Percentiles rank a stretch among this genome's conserved stretches.
Evolutionary conservation across 164 flowering plant species (phyloP).

Genomic region (Stephania japonica): DNA sequence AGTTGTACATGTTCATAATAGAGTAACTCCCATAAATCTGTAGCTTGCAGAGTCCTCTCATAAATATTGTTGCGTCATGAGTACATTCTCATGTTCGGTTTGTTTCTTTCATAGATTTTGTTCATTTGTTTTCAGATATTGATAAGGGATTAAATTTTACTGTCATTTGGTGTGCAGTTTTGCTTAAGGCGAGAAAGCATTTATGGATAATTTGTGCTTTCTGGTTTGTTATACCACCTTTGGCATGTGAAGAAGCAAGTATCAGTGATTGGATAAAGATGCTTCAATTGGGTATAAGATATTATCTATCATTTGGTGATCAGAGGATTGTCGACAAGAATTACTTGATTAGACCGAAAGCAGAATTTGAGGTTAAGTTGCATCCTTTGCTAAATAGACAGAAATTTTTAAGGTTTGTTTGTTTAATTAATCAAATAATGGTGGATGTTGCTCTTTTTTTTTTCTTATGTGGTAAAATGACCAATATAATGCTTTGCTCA

Average conservation of each 20-base stretch:
- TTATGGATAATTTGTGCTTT: no score
- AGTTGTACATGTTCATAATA: no score
- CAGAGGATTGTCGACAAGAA: slow-evolving; percentile 97
- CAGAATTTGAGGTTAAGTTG: slow-evolving; percentile 88
- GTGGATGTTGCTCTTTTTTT: not conserved
- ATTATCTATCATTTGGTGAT: slow-evolving; percentile 93
- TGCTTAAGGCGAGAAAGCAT: no score
- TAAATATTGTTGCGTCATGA: no score
- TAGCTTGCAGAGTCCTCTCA: no score
- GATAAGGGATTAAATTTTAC: no score
- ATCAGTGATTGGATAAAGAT: slow-evolving; percentile 99
- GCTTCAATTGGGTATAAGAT: slow-evolving; percentile 92
- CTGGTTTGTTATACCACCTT: slow-evolving; percentile 94
- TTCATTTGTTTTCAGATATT: no score
- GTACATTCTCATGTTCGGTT: no score
- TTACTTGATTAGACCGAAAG: slow-evolving; percentile 94
- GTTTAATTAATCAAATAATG: not conserved
- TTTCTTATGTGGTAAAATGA: not conserved
- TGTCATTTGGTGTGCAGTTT: no score
- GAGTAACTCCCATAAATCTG: no score
- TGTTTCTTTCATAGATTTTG: no score
- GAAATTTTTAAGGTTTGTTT: not conserved
- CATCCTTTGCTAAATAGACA: not conserved
- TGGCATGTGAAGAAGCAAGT: slow-evolving; percentile 89
- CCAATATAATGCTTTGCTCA: not conserved